Conservation (phyloP, 768 basidiomycete species). For the Sutorius australiensis region DNA sequence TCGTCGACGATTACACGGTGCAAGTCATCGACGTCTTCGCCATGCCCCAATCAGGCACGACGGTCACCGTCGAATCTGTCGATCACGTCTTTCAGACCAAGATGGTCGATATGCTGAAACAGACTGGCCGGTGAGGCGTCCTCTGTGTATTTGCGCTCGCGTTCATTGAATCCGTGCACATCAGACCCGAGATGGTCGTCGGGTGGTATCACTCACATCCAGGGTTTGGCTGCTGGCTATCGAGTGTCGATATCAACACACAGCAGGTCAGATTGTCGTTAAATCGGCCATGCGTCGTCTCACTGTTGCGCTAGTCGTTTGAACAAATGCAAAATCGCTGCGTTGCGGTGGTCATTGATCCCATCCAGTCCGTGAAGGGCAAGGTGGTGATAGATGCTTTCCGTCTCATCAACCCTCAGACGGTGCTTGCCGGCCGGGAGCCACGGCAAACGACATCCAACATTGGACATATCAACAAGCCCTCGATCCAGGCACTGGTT, state of each 20-base stretch:
- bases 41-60: slow-evolving; percentile 98
- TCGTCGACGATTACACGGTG: slow-evolving; percentile 95
- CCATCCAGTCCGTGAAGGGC: slow-evolving; percentile 97
- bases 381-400: slow-evolving; percentile 99
- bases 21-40: slow-evolving; percentile 97
- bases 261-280: slow-evolving; percentile 64
- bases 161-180: slow-evolving; percentile 4
- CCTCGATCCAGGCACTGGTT: slow-evolving; percentile 97
- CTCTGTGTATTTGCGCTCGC: neutral
- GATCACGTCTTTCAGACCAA: slow-evolving; percentile 98
- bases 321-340: slow-evolving; percentile 91
- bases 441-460: slow-evolving; percentile 97
- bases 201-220: slow-evolving; percentile 99
- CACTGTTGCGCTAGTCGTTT: slow-evolving; percentile 66
- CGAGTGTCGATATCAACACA: slow-evolving; percentile 98
- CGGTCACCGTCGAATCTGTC: slow-evolving; percentile 95
- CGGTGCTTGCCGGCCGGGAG: slow-evolving; percentile 88
- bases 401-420: slow-evolving; percentile 90
- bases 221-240: slow-evolving; percentile 99
- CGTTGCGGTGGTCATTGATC: slow-evolving; percentile 96
- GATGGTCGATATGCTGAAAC: slow-evolving; percentile 99
- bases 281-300: slow-evolving; percentile 7
- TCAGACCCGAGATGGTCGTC: slow-evolving; percentile 93
- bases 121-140: slow-evolving; percentile 82
- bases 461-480: slow-evolving; percentile 98